Evolutionary conservation across 805 yeast genomes (phyloP), one percentile per base, ranked within the genome.

Genomic region (Clavispora carvajalis): DNA sequence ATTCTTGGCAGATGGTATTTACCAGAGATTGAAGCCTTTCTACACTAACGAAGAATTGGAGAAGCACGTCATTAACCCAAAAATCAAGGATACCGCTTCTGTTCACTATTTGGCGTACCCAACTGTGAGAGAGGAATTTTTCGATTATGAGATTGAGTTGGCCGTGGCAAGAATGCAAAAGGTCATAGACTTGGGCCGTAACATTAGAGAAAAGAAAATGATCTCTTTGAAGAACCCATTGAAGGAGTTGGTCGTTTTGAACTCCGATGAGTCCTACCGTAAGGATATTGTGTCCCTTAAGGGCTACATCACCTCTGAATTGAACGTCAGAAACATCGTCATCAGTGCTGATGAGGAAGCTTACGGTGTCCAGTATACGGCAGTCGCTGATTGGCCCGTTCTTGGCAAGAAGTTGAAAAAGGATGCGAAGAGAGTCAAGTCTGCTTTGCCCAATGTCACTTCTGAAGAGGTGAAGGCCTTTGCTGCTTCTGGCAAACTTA

Each of bases 351-450:
- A 93, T 59, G 99, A 93, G 71, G 81, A 74, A 53, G 81, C 83
- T 59, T 91, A 90, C 60, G 93, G 90, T 55, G 98, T 93, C 46
- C 85, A 83, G 61, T 91, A 90, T 73, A 79, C 77, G 49, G 97
- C 91, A 33, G 95, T 86, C 63, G 99, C 99, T 36, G 99, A 93
- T 71, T 93, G 99, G 99, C 96, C 98, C 43, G 87, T 89, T 16
- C 76, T 93, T 53, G 99, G 99, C 70, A 93, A 91, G 76, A 93
- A 93, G 69, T 78, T 93, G 66, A 91, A 89, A 80, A 81, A 82
- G 61, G 98, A 90, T 55, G 95, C 86, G 46, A 88, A 85, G 70
- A 82, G 79, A 63, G 99, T 93, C 45, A 95, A 91, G 76, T 95
- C 82, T 58, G 98, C 95, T 13, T 76, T 93, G 53, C 98, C 97